Evolutionary conservation across 2,329 filamentous ascomycete genomes (phyloP).

Genomic region (Cladosporium sp.): DNA sequence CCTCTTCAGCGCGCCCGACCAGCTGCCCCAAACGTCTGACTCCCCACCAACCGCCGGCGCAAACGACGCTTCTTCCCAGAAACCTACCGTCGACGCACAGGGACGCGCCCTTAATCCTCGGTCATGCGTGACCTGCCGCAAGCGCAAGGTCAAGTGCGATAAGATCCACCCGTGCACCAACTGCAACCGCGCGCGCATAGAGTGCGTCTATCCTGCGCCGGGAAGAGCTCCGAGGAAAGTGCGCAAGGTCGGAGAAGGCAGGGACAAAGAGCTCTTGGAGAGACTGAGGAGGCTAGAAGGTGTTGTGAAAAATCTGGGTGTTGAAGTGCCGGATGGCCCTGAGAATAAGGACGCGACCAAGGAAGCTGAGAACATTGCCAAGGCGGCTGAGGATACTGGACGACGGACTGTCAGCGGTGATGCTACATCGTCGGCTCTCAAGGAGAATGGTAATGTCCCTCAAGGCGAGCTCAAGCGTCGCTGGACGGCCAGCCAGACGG

Average conservation of each 20-base stretch:
- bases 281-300: conserved; percentile 67
- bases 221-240: conserved; percentile 66
- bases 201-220: conserved; percentile 70
- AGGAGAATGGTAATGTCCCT: background rate
- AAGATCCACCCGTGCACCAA: conserved; percentile 73
- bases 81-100: conserved; percentile 25
- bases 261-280: conserved; percentile 63
- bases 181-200: conserved; percentile 64
- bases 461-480: conserved; percentile 8
- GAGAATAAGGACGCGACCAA: conserved; percentile 28
- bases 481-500: conserved; percentile 6
- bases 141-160: conserved; percentile 70
- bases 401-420: conserved; percentile 8
- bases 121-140: conserved; percentile 50
- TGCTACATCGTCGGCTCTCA: background rate
- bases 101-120: conserved; percentile 33
- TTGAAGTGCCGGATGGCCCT: conserved; percentile 32
- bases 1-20: background rate
- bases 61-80: conserved; percentile 3
- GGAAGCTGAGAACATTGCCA: background rate
- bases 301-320: conserved; percentile 61
- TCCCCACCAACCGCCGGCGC: background rate
- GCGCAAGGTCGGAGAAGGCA: conserved; percentile 58
- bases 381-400: background rate
- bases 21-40: background rate